Percentiles rank a stretch among this genome's conserved stretches.
Evolutionary conservation across 495 filamentous ascomycete species (phyloP).

Genomic region (Neurospora hispaniola): DNA sequence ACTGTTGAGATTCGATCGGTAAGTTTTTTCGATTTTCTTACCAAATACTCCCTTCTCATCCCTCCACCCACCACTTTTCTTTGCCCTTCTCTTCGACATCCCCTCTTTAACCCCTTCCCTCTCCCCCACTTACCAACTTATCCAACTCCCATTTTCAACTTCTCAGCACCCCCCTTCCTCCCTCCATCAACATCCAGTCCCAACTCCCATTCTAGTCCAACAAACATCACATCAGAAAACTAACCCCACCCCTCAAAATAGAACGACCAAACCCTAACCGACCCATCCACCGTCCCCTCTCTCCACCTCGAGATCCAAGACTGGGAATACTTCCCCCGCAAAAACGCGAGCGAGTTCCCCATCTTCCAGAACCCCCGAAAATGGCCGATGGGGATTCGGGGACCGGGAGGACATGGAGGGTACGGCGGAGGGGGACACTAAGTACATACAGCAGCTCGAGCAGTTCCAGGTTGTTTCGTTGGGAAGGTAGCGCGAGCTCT

Average conservation of each 20-base stretch:
- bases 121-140: too few species aligned
- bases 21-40: background rate
- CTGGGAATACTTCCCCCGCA: constrained; percentile 7
- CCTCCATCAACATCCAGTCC: background rate
- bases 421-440: background rate
- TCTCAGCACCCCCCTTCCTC: background rate
- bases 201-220: background rate
- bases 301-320: constrained; percentile 15
- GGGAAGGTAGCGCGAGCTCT: background rate
- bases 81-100: background rate
- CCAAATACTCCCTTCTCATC: background rate
- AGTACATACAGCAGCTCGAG: background rate
- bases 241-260: background rate
- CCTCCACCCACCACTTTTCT: too few species aligned
- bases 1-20: constrained; percentile 11
- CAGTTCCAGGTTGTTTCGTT: background rate
- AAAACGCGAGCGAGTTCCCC: constrained; percentile 8
- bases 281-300: constrained; percentile 7
- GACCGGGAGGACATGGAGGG: background rate
- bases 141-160: too few species aligned
- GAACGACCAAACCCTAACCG: constrained; percentile 7
- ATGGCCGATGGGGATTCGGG: constrained; percentile 10
- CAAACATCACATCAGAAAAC: background rate
- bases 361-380: constrained; percentile 9
- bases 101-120: background rate